Evolutionary conservation across 2,329 filamentous ascomycete species (phyloP).

Genomic region (Alternaria rosae): DNA sequence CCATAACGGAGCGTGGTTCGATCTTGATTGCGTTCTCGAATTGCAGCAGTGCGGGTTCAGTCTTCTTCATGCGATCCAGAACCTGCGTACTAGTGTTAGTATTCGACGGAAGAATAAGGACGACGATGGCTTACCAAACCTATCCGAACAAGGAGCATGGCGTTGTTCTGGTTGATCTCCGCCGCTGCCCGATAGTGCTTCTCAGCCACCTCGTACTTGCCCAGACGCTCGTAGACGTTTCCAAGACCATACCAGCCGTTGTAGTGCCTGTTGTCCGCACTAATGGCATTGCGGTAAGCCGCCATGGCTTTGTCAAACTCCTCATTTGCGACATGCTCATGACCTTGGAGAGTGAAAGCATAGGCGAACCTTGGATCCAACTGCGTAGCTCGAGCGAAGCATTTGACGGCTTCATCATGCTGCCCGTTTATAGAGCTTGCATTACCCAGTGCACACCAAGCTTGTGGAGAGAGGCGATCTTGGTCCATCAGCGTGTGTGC

Average conservation of each 20-base stretch:
- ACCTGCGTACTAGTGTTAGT: conserved; percentile 41
- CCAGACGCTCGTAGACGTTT: conserved; percentile 85
- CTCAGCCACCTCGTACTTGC: conserved; percentile 89
- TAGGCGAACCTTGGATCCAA: conserved; percentile 91
- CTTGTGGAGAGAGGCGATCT: conserved; percentile 88
- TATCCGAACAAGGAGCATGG: conserved; percentile 90
- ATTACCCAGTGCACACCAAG: conserved; percentile 95
- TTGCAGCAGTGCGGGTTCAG: conserved; percentile 77
- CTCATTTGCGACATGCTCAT: conserved; percentile 94
- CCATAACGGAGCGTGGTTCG: conserved; percentile 80
- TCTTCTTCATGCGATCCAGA: conserved; percentile 86
- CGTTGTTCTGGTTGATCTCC: conserved; percentile 90
- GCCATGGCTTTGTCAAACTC: conserved; percentile 94
- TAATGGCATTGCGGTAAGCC: conserved; percentile 85
- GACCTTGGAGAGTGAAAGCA: conserved; percentile 92
- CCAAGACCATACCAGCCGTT: conserved; percentile 97
- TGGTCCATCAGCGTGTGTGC: conserved; percentile 89
- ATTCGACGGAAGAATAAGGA: not conserved
- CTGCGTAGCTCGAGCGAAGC: conserved; percentile 94
- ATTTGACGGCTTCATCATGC: conserved; percentile 91
- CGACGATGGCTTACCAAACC: conserved; percentile 68
- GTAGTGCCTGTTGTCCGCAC: conserved; percentile 88
- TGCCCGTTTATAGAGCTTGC: conserved; percentile 91
- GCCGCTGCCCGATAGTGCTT: conserved; percentile 89
- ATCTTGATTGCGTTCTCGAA: conserved; percentile 85